Base-by-base conservation (phyloP, 169 alveolate genomes). In the Hepatocystis sp. region DNA sequence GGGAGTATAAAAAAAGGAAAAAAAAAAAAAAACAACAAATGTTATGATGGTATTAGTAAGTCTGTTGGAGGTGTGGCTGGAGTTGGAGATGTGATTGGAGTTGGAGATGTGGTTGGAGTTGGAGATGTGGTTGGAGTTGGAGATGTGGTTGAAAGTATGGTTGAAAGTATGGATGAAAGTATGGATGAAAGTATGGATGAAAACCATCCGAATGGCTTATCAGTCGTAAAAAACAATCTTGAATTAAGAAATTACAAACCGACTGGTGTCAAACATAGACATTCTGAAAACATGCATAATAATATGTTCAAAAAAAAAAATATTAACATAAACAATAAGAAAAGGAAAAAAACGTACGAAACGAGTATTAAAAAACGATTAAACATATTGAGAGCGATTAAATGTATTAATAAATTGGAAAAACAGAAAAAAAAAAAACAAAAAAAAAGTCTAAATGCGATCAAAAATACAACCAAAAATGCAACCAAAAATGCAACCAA, bases 341-440 rank as follows among this genome's bases (percentile, higher is more conserved):
- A 42, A 7, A 44, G 65, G 44, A 71, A 25, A 1, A 56, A 28
- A 40, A 71, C 78, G 11, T 58, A 71, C 42, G 86, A 71, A 64
- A 55, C 25, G n/a, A 71, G 32, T 27, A 23, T 56, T 47, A 58
- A 58, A 39, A 46, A 52, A 39, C 40, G 88, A 32, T 34, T 76
- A 28, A 76, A 76, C 30, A 42, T 76, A 27, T 36, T 76, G 39
- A 76, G 67, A 21, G 58, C 88, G 46, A 10, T 53, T n/a, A 56
- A 42, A 46, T 76, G 88, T 21, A 58, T 76, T 10, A 55, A 32
- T 2, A 21, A 39, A 42, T 2, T 27, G 8, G 42, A 36, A 0
- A 67, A 64, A 21, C 23, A 13, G 52, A 15, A 44, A 27, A 25
- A 36, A 61, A 19, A 8, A 47, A 47, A 17, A 4, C 19, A 13